A percentile compares a stretch with the other conserved stretches of the same genome.
These are phyloP conservation scores for Aethionema arabicum DNA, from an alignment of 345 rosid genomes.

Conservation along the genomic window DNA sequence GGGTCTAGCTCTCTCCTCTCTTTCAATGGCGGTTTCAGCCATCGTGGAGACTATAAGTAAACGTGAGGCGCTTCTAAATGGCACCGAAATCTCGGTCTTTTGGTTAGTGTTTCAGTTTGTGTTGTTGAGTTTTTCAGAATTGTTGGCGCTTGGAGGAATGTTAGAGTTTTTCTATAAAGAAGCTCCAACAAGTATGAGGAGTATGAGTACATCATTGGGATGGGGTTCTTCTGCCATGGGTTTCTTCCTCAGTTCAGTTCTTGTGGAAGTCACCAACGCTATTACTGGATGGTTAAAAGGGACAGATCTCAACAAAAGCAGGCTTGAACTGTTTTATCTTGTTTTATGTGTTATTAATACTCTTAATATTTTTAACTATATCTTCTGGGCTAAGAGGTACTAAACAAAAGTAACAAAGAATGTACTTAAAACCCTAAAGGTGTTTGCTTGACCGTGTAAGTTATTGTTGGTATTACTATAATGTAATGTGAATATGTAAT, in stretches of 20 bases:
- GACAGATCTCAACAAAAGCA: constrained; percentile 39
- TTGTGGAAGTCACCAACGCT: constrained; percentile 39
- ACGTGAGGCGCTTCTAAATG: constrained; percentile 15
- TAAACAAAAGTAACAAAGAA: not conserved
- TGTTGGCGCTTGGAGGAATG: constrained; percentile 56
- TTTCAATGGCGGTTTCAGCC: constrained; percentile 50
- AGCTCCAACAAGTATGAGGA: constrained; percentile 48
- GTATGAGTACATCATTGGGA: constrained; percentile 45
- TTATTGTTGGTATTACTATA: no score
- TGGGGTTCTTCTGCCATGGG: constrained; percentile 53
- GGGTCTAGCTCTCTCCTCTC: constrained; percentile 47
- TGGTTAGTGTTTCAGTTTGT: constrained; percentile 51
- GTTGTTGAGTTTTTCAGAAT: constrained; percentile 43
- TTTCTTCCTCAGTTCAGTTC: constrained; percentile 44
- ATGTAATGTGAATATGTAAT: no score
- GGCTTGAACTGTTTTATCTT: constrained; percentile 45
- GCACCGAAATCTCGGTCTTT: constrained; percentile 37
- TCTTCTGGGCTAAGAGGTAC: constrained; percentile 22
- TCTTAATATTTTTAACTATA: constrained; percentile 39
- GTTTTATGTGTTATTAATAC: constrained; percentile 45
- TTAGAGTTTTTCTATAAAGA: constrained; percentile 56
- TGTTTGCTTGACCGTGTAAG: no score
- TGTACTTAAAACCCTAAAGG: no score
- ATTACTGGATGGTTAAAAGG: constrained; percentile 50
- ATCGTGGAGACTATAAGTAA: constrained; percentile 43